Evolutionary conservation across 2,329 filamentous ascomycete species (phyloP).

Genomic region (Sporothrix sp.): DNA sequence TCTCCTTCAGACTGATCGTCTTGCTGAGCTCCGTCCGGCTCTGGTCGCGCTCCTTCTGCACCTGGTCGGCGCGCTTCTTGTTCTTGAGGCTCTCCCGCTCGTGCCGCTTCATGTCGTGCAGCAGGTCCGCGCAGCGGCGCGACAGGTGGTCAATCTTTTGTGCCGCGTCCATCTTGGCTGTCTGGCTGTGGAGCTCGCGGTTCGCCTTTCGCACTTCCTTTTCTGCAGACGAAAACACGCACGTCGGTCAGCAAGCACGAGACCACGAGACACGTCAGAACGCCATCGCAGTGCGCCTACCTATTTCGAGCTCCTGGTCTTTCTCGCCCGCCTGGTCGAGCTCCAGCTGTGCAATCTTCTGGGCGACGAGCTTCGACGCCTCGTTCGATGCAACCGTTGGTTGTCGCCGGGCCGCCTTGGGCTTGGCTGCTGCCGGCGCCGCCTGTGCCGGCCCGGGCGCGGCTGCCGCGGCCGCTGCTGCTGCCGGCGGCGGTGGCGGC

Average conservation of each 20-base stretch:
- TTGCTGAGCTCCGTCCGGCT: conserved; percentile 82
- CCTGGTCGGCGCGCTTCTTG: conserved; percentile 84
- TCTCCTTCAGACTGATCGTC: conserved; percentile 84
- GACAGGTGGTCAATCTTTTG: conserved; percentile 85
- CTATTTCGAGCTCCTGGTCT: conserved; percentile 91
- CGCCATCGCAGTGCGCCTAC: too few species aligned
- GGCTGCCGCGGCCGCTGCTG: conserved; percentile 21
- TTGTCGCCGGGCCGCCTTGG: conserved; percentile 75
- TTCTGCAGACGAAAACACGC: too few species aligned
- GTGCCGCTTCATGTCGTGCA: conserved; percentile 90
- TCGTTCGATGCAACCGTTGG: conserved; percentile 78
- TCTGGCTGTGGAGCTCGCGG: conserved; percentile 76
- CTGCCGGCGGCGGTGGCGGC: conserved; percentile 35
- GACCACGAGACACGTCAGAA: too few species aligned
- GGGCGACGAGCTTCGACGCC: conserved; percentile 81
- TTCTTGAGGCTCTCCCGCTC: conserved; percentile 92
- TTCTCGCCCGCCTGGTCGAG: conserved; percentile 88
- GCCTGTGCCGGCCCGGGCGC: conserved; percentile 22
- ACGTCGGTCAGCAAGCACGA: too few species aligned
- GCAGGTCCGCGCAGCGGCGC: conserved; percentile 80
- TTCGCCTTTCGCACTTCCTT: conserved; percentile 91
- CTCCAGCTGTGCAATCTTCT: conserved; percentile 91
- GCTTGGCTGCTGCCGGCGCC: conserved; percentile 32
- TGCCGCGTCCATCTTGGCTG: conserved; percentile 85
- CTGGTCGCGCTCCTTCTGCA: conserved; percentile 95